Base-by-base conservation (phyloP, 2,329 filamentous ascomycete species). In the Clonostachys rhizophaga region DNA sequence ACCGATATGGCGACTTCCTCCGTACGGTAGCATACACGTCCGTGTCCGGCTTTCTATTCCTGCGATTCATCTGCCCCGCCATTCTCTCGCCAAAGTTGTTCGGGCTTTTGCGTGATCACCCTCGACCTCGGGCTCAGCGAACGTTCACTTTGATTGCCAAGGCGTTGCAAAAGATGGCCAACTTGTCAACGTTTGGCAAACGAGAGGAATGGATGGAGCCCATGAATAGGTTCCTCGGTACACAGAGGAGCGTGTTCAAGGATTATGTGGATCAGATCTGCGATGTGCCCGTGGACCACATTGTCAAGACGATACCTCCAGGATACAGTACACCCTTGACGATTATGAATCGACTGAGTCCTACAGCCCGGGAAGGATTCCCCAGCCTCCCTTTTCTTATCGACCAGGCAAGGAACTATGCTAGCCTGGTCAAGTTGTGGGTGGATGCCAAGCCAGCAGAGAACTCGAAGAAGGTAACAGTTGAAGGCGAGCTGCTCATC, bases 141-240 rank as follows among this genome's bases (percentile, higher is more conserved):
- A 95, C 91, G 0, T 76, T 96, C 46, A 96, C 92, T 0, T 77
- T 97, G 44, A 91, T 97, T 50, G 90, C 92, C 20, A 97, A 97
- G 66, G 89, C 88, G 2, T 72, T 97, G 9, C 91, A 96, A 67
- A 91, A 90, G 14, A 76, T 97, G 49, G 90, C 91, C 16, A 96
- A 96, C 62, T 78, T 96, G 67, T 89, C 89, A 3, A 90, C 83
- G 1, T 96, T 96, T 61, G 92, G 92, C 39, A 91, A 88, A 60
- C 95, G 96, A 62, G 92, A 97, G 65, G 84, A 87, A n/a, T 97
- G 91, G 90, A 96, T 97, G 91, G 91, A 96, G 68, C 91, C 91
- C 0, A 97, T 97, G 92, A 97, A 96, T 61, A 81, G 80, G 40
- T 96, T 96, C 57, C 71, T 97, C 36, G 78, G 76, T 9, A 75